A percentile compares a stretch with the other conserved stretches of the same genome.
These are phyloP conservation scores for Remersonia thermophila DNA, from an alignment of 2,329 filamentous ascomycete genomes.

Conservation along the genomic window DNA sequence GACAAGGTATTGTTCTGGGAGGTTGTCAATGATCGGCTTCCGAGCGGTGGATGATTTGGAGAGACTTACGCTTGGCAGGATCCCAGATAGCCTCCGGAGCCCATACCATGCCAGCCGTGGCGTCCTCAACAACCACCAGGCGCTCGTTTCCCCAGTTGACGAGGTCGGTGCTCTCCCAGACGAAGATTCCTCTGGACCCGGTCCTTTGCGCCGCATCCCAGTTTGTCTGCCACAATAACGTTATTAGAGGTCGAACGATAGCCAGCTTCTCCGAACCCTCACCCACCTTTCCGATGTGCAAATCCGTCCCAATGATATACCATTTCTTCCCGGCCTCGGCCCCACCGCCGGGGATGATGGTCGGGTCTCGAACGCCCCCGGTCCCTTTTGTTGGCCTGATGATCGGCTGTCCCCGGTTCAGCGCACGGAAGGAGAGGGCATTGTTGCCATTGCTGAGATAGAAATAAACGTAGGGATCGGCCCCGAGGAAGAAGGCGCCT, in stretches of 20 bases:
- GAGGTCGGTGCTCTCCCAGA: constrained; percentile 42
- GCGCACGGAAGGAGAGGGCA: constrained; percentile 32
- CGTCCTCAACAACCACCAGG: constrained; percentile 37
- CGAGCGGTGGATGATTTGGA: no score
- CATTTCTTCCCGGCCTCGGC: constrained; percentile 36
- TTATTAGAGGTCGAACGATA: constrained; percentile 7
- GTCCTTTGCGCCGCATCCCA: constrained; percentile 41
- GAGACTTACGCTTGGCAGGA: constrained; percentile 24
- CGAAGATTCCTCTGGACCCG: constrained; percentile 38
- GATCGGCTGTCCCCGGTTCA: constrained; percentile 37
- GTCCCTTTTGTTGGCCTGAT: constrained; percentile 38
- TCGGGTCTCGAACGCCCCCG: constrained; percentile 39
- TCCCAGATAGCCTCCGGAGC: constrained; percentile 45
- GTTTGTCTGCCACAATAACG: constrained; percentile 34
- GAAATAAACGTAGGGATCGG: constrained; percentile 40
- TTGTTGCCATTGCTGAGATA: constrained; percentile 42
- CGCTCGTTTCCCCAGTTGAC: constrained; percentile 36
- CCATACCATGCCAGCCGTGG: constrained; percentile 47
- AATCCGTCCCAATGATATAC: constrained; percentile 43
- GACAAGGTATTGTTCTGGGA: constrained; percentile 30
- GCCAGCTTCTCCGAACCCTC: background rate
- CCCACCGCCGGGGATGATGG: constrained; percentile 35
- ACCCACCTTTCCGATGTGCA: constrained; percentile 35
- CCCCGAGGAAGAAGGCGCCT: constrained; percentile 42
- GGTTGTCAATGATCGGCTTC: background rate